Conservation (phyloP, 345 rosid species). For the Acer yangbiense region DNA sequence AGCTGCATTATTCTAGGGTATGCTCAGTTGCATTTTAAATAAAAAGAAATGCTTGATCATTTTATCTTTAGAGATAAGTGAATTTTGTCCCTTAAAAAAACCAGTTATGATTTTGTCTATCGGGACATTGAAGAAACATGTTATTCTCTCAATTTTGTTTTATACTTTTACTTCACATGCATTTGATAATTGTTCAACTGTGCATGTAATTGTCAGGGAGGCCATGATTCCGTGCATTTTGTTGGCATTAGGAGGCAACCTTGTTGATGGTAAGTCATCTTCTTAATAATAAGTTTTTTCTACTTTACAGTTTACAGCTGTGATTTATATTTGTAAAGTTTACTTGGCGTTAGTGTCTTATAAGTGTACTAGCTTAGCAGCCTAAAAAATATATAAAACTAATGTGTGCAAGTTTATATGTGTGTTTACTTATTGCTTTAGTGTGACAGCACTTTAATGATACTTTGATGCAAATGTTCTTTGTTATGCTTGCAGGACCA, state of each 20-base stretch:
- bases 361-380: background rate
- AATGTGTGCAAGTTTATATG: background rate
- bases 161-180: background rate
- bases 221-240: conserved; percentile 98
- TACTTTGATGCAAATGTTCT: conserved; percentile 3
- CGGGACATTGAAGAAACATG: background rate
- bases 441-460: background rate
- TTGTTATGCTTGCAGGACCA: conserved; percentile 62
- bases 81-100: too few relatives aligned
- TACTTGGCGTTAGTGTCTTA: background rate
- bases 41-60: conserved; percentile 4
- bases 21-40: conserved; percentile 20
- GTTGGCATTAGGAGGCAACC: conserved; percentile 96
- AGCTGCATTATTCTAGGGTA: conserved; percentile 99
- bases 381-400: background rate
- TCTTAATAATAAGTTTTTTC: background rate
- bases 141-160: background rate
- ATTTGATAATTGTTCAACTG: conserved; percentile 5
- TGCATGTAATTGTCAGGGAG: conserved; percentile 53
- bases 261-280: conserved; percentile 69
- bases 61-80: background rate
- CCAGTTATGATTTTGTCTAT: background rate
- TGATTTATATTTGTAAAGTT: background rate
- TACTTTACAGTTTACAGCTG: background rate
- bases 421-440: background rate